Evolutionary conservation across 257 asterid genomes (phyloP), one percentile per base, ranked within the genome.

Genomic region (Lavandula angustifolia): DNA sequence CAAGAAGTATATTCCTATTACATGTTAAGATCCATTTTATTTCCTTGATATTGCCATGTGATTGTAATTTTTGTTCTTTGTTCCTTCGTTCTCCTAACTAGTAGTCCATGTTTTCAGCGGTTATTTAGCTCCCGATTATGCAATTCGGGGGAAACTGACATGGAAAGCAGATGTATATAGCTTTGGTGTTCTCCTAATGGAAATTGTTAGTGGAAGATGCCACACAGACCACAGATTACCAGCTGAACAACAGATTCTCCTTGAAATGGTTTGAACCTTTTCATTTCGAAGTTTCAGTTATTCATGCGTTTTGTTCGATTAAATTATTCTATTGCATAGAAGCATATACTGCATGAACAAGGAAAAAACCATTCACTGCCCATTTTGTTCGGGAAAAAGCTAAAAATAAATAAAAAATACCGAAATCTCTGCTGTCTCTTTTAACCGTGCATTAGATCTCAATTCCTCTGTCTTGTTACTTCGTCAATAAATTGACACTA

Each of bases 91-190:
- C 13, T 41, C 4, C 38, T 66, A 46, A 60, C 49, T 10, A n/a
- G 38, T 61, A 18, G 11, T 44, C 61, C 43, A 44, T 38, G 29
- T 71, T 57, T 69, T 60, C 78, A 92, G 99, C 12, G 99, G 99
- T 75, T 92, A 92, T 74, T 76, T 92, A 85, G 99, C 99, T 32
- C 97, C 99, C 3, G 99, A 92, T 73, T 92, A 92, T 71, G 96
- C 95, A 4, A 70, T 87, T 52, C 84, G 87, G 29, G 97, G 96
- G 22, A 87, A 82, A 76, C 75, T 92, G 79, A 92, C 99, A 11
- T 72, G 94, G 62, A 89, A 87, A 78, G 97, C 96, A 10, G 97
- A 92, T 79, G 58, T 92, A 57, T 92, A 85, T 73, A 89, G 98
- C 70, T 92, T 83, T 12, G 98, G 96, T 9, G 75, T 92, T 70